phyloP scores from a whole-genome alignment of 345 rosid species.

The Eutrema japonicum region DNA sequence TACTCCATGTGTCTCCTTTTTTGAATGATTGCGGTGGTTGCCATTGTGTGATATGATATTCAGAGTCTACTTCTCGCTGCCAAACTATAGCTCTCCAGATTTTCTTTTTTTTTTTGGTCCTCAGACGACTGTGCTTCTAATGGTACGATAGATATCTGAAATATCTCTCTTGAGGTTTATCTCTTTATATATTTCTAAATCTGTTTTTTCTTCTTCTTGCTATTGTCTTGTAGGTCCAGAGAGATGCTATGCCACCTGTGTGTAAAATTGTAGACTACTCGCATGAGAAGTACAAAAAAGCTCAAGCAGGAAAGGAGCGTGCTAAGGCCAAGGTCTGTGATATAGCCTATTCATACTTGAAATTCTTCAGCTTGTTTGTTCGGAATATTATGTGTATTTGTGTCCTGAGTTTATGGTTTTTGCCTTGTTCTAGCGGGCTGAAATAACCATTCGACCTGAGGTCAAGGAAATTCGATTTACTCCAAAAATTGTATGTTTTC shows the following conservation, averaged over 20 bases:
- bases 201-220: background rate
- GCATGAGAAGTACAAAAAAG: constrained; percentile 41
- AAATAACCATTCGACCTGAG: constrained; percentile 38
- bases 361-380: background rate
- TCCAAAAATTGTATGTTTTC: constrained; percentile 69
- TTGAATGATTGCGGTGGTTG: background rate
- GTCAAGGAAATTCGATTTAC: constrained; percentile 81
- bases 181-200: constrained; percentile 5
- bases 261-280: constrained; percentile 46
- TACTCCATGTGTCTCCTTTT: background rate
- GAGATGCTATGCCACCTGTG: constrained; percentile 44
- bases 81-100: no score
- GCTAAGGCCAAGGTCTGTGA: constrained; percentile 46
- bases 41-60: background rate
- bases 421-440: constrained; percentile 38
- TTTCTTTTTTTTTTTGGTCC: no score
- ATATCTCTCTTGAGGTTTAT: background rate
- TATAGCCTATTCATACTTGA: constrained; percentile 14
- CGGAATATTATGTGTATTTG: background rate
- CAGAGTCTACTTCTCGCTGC: no score
- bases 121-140: no score
- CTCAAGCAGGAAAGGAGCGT: constrained; percentile 44
- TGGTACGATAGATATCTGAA: background rate
- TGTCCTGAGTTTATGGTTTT: constrained; percentile 27
- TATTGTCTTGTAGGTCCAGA: constrained; percentile 39